phyloP scores from a whole-genome alignment of 2,329 filamentous ascomycete genomes.

The Thelonectria discophora region DNA sequence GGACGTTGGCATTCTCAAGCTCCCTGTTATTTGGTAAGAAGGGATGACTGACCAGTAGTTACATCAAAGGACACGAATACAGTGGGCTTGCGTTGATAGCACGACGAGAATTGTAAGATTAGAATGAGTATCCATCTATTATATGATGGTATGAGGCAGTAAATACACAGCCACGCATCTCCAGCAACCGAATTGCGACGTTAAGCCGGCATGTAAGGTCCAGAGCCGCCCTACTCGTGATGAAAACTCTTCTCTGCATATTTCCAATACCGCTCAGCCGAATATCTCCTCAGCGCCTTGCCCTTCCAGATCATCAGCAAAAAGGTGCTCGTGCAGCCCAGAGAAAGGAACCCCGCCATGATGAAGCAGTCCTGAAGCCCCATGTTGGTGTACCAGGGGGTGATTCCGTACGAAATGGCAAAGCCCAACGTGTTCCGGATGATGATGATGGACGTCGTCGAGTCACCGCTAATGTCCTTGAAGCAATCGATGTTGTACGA shows the following conservation, averaged over 20 bases:
- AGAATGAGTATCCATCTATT: not conserved
- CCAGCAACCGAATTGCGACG: not conserved
- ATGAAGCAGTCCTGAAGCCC: slow-evolving; percentile 48
- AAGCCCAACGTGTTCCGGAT: slow-evolving; percentile 41
- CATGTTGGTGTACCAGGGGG: slow-evolving; percentile 45
- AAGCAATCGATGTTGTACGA: slow-evolving; percentile 49
- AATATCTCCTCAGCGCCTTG: not conserved
- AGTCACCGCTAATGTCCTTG: slow-evolving; percentile 47
- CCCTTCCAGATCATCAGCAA: slow-evolving; percentile 6
- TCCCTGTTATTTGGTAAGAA: slow-evolving; percentile 49
- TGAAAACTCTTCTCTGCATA: not conserved
- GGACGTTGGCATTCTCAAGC: slow-evolving; percentile 53
- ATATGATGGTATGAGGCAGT: not conserved
- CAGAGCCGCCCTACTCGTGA: not conserved
- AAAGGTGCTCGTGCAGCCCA: slow-evolving; percentile 30
- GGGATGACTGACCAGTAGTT: not conserved
- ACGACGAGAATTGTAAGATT: not conserved
- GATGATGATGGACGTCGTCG: slow-evolving; percentile 40
- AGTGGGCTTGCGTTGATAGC: not conserved
- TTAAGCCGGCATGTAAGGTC: not conserved
- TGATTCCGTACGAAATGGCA: slow-evolving; percentile 42
- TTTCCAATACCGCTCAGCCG: not conserved
- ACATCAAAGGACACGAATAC: not conserved
- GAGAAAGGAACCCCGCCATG: slow-evolving; percentile 42
- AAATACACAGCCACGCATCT: not conserved